Conservation (phyloP, 257 asterid species). For the Marsdenia floribunda region DNA sequence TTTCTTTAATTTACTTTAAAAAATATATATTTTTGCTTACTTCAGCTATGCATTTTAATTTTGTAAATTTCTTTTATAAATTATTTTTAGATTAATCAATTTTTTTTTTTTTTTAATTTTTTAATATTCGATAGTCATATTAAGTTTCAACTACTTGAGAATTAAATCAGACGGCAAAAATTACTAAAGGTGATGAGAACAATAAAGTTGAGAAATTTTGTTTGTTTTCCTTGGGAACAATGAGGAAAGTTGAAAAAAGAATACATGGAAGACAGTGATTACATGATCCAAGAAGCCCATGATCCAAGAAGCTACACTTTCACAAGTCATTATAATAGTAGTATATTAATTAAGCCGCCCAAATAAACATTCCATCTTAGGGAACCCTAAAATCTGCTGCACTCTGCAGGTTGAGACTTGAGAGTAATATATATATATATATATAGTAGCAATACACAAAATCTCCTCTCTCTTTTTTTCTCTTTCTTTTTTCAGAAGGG, state of each 20-base stretch:
- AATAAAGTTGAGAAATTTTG: not conserved
- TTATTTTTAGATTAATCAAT: too few species aligned
- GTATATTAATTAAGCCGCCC: not conserved
- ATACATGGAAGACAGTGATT: conserved; percentile 26
- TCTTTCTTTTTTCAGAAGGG: not conserved
- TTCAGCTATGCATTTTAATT: too few species aligned
- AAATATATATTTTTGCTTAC: too few species aligned
- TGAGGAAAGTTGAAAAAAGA: not conserved
- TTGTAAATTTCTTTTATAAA: too few species aligned
- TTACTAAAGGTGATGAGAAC: not conserved
- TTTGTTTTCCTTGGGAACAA: not conserved
- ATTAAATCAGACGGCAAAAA: too few species aligned
- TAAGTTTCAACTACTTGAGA: too few species aligned
- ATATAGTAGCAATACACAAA: not conserved
- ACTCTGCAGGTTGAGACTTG: not conserved
- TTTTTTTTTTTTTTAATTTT: too few species aligned
- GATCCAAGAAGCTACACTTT: conserved; percentile 50
- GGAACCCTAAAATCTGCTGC: conserved; percentile 14
- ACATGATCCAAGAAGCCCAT: conserved; percentile 80
- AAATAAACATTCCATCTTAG: conserved; percentile 21
- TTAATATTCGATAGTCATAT: too few species aligned
- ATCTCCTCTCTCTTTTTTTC: not conserved
- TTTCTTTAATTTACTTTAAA: too few species aligned
- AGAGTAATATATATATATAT: not conserved
- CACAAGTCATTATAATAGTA: conserved; percentile 10